These are phyloP conservation scores for Massariosphaeria phaeospora DNA, from an alignment of 495 filamentous ascomycete genomes.

Conservation along the genomic window DNA sequence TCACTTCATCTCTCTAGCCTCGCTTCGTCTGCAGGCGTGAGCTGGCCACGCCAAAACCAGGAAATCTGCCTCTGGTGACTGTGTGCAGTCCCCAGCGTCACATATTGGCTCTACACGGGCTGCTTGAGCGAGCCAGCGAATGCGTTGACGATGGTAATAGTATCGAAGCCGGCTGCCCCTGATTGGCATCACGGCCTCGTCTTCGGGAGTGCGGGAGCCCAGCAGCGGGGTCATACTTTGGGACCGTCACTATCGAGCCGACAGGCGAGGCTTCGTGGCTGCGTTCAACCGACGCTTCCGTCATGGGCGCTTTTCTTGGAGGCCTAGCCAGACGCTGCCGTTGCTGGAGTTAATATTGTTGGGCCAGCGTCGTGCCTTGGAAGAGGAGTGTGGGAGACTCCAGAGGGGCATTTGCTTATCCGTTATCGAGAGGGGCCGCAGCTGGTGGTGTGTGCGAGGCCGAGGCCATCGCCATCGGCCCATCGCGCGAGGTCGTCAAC, in stretches of 20 bases:
- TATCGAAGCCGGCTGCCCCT: slow-evolving; percentile 14
- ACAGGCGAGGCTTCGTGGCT: neutral
- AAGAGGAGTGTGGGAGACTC: too few relatives aligned
- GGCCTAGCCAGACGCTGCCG: neutral
- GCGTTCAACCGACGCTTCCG: slow-evolving; percentile 18
- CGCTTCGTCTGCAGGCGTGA: slow-evolving; percentile 30
- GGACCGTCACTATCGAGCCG: slow-evolving; percentile 16
- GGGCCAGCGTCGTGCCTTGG: neutral
- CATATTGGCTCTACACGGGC: slow-evolving; percentile 2
- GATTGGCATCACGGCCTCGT: slow-evolving; percentile 26
- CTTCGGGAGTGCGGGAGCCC: slow-evolving; percentile 27
- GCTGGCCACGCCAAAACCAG: slow-evolving; percentile 14
- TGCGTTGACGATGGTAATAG: slow-evolving; percentile 2
- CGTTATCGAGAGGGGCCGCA: slow-evolving; percentile 8
- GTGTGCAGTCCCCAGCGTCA: neutral
- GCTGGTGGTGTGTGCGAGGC: neutral
- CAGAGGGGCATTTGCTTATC: slow-evolving; percentile 9
- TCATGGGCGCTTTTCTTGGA: slow-evolving; percentile 10
- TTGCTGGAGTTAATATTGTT: neutral
- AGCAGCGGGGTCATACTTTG: slow-evolving; percentile 17
- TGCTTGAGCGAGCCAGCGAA: slow-evolving; percentile 3
- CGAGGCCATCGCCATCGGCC: too few relatives aligned
- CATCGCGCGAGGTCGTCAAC: too few relatives aligned
- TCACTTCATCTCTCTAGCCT: slow-evolving; percentile 16
- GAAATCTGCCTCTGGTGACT: neutral